Percentiles rank a stretch among this genome's conserved stretches.
Conservation (phyloP, 495 filamentous ascomycete genomes). For the Tuber melanosporum region DNA sequence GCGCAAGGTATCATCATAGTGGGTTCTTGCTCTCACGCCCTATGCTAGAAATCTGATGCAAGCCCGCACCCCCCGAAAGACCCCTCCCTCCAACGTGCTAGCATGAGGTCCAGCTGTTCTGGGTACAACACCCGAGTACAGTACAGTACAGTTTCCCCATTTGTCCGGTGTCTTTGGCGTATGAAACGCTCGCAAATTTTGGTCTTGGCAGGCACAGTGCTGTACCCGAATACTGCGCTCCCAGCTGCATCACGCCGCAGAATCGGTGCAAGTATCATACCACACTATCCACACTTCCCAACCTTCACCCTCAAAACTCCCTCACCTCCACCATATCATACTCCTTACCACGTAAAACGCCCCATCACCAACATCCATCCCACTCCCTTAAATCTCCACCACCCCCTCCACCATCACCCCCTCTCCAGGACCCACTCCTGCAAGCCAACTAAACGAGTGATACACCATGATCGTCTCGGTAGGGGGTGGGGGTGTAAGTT, state of each 20-base stretch:
- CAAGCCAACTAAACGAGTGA: not conserved
- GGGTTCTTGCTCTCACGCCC: no score
- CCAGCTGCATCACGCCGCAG: not conserved
- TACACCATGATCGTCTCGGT: not conserved
- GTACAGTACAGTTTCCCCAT: not conserved
- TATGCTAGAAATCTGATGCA: not conserved
- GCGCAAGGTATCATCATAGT: no score
- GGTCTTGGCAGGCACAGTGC: no score
- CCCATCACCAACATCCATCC: not conserved
- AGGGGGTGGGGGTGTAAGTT: not conserved
- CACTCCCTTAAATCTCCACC: not conserved
- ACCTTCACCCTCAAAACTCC: not conserved
- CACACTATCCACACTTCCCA: not conserved
- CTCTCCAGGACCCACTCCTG: not conserved
- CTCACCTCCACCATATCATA: not conserved
- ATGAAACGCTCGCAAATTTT: not conserved
- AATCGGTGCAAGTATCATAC: not conserved
- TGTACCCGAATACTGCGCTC: no score
- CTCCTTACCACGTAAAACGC: not conserved
- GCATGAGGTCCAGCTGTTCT: no score
- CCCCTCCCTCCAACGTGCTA: no score
- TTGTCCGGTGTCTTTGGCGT: not conserved
- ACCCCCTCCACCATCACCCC: not conserved
- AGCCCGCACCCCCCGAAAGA: not conserved
- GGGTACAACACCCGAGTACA: no score